These are phyloP conservation scores for Xerocomellus chrysenteron DNA, from an alignment of 768 basidiomycete species.

Conservation along the genomic window DNA sequence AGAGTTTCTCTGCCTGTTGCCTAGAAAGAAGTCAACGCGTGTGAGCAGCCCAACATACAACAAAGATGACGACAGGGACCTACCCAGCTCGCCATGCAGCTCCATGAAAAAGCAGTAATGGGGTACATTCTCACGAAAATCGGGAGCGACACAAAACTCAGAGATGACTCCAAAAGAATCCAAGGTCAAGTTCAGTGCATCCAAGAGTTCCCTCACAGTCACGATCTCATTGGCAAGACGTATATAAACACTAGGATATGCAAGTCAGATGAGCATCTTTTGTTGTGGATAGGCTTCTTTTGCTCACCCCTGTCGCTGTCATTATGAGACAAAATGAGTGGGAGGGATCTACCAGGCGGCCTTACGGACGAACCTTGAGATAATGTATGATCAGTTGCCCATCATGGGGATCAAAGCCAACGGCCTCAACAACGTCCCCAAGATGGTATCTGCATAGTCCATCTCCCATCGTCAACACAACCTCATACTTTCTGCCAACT, in stretches of 20 bases:
- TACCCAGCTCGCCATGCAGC: conserved; percentile 6
- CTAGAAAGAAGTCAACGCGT: too few species aligned
- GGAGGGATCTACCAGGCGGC: not conserved
- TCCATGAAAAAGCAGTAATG: conserved; percentile 25
- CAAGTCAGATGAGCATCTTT: not conserved
- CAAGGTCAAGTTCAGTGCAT: conserved; percentile 13
- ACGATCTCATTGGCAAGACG: conserved; percentile 24
- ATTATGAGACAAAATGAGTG: not conserved
- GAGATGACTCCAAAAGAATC: conserved; percentile 20
- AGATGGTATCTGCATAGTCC: conserved; percentile 25
- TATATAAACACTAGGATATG: conserved; percentile 8
- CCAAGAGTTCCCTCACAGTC: conserved; percentile 20
- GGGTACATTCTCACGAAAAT: conserved; percentile 15
- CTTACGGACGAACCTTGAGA: conserved; percentile 15
- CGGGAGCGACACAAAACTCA: conserved; percentile 20
- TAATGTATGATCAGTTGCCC: conserved; percentile 24
- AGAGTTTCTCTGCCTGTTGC: too few species aligned
- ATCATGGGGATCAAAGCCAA: conserved; percentile 23
- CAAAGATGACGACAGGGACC: not conserved
- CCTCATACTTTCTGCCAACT: conserved; percentile 14
- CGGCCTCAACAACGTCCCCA: conserved; percentile 20
- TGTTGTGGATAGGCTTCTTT: not conserved
- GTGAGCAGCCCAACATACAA: not conserved
- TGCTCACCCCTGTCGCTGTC: conserved; percentile 24
- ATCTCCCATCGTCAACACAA: conserved; percentile 26